phyloP scores from a whole-genome alignment of 345 rosid species.

The Corchorus capsularis region DNA sequence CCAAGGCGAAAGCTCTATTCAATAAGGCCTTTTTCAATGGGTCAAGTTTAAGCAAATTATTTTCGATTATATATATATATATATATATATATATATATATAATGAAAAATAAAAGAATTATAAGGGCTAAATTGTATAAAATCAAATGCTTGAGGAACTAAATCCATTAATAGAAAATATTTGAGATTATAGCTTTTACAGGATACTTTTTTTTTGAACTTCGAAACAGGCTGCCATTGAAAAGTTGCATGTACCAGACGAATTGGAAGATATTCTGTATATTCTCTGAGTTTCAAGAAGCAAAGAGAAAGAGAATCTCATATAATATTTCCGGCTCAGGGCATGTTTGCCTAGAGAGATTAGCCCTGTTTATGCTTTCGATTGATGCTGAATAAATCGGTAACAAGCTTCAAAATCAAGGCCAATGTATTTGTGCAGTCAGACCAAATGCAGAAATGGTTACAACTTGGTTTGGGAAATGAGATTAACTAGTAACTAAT shows the following conservation, averaged over 20 bases:
- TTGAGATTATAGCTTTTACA: too few relatives aligned
- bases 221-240: conserved; percentile 90
- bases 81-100: too few relatives aligned
- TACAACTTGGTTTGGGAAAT: too few relatives aligned
- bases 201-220: background rate
- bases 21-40: too few relatives aligned
- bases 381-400: conserved; percentile 22
- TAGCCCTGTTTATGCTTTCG: conserved; percentile 55
- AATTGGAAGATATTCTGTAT: conserved; percentile 67
- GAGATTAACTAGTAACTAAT: too few relatives aligned
- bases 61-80: too few relatives aligned
- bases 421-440: background rate
- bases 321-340: conserved; percentile 28
- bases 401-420: conserved; percentile 4
- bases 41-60: too few relatives aligned
- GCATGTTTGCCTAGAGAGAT: conserved; percentile 18
- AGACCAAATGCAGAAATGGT: conserved; percentile 15
- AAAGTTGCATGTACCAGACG: conserved; percentile 95
- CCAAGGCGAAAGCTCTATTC: too few relatives aligned
- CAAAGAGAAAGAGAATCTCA: conserved; percentile 11
- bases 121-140: too few relatives aligned
- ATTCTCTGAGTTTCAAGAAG: background rate
- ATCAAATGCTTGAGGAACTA: too few relatives aligned
- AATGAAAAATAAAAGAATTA: too few relatives aligned
- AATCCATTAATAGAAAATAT: too few relatives aligned